phyloP scores from a whole-genome alignment of 306 rosid genomes.

The Lablab purpureus region DNA sequence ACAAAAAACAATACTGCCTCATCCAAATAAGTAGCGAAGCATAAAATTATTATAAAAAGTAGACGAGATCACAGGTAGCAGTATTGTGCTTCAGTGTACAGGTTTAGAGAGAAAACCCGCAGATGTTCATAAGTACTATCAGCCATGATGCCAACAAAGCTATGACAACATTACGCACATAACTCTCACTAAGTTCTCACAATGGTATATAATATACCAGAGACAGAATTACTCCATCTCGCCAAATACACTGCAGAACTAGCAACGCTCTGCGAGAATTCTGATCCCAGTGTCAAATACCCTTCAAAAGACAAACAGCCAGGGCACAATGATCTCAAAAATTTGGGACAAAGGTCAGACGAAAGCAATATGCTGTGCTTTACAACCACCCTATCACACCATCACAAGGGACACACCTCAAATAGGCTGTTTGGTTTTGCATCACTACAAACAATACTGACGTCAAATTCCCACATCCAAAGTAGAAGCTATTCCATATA shows the following conservation, averaged over 20 bases:
- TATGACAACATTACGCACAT: neutral
- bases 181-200: constrained; percentile 3
- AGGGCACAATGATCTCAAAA: neutral
- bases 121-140: neutral
- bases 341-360: neutral
- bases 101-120: neutral
- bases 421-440: neutral
- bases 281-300: neutral
- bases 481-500: neutral
- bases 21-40: neutral
- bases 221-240: neutral
- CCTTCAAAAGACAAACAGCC: neutral
- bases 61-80: neutral
- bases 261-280: neutral
- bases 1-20: neutral
- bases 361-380: neutral
- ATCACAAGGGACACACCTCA: neutral
- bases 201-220: neutral
- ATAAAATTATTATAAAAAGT: neutral
- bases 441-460: neutral
- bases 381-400: neutral
- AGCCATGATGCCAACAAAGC: constrained; percentile 1
- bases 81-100: neutral
- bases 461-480: neutral
- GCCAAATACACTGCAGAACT: neutral